Evolutionary conservation across 116 monocot species (phyloP).

Genomic region (Papilionanthe hybrid): DNA sequence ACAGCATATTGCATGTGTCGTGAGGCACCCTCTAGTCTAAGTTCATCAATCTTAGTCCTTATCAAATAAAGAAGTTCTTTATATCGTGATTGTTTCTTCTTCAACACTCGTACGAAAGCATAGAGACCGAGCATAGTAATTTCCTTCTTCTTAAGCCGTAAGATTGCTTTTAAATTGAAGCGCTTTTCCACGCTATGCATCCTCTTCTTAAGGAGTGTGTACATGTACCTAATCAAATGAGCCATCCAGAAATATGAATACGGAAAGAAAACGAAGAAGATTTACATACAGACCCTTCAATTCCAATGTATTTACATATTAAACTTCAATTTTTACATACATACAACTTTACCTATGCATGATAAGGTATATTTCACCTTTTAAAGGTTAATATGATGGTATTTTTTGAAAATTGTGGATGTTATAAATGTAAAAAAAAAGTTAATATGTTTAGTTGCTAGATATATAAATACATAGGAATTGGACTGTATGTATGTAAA

Average conservation of each 20-base stretch:
- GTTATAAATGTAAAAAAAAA: no score
- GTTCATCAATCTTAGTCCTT: constrained; percentile 21
- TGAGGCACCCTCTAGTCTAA: constrained; percentile 9
- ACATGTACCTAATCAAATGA: constrained; percentile 48
- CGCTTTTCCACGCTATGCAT: constrained; percentile 33
- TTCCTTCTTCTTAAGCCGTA: constrained; percentile 49
- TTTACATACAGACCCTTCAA: no score
- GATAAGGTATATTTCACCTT: no score
- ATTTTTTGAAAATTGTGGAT: no score
- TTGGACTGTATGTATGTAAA: no score
- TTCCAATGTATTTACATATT: no score
- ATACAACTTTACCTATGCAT: no score
- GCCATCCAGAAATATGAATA: background rate
- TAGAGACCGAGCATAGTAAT: constrained; percentile 64
- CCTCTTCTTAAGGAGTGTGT: constrained; percentile 65
- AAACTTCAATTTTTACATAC: no score
- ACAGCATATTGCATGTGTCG: constrained; percentile 50
- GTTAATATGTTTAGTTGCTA: no score
- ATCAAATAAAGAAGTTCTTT: constrained; percentile 48
- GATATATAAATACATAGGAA: no score
- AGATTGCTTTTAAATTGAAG: constrained; percentile 31
- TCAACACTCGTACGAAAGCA: constrained; percentile 65
- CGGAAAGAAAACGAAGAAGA: background rate
- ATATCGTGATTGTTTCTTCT: constrained; percentile 72
- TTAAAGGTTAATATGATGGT: no score